Conservation (phyloP, 2,329 filamentous ascomycete species). For the Dactylellina leptospora region DNA sequence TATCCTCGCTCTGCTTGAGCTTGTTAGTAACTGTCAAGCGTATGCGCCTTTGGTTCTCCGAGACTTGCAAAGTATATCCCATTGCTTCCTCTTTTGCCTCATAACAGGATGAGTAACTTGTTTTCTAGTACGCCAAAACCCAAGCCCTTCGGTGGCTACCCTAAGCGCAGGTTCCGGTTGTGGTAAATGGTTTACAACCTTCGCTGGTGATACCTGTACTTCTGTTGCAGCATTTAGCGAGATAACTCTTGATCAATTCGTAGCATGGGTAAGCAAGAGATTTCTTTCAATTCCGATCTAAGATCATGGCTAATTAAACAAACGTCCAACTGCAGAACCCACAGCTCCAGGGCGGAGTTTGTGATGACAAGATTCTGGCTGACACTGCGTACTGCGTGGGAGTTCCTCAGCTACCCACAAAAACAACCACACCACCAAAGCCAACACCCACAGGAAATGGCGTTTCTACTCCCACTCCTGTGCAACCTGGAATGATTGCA, state of each 20-base stretch:
- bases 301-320: not conserved
- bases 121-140: constrained; percentile 12
- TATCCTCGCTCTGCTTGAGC: constrained; percentile 4
- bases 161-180: constrained; percentile 2
- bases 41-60: not conserved
- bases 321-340: constrained; percentile 10
- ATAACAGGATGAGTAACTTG: not conserved
- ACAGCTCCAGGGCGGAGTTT: constrained; percentile 16
- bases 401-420: not conserved
- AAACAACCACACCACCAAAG: not conserved
- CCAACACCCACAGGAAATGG: constrained; percentile 10
- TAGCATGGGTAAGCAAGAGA: constrained; percentile 9
- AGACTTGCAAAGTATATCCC: constrained; percentile 2
- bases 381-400: constrained; percentile 29
- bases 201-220: constrained; percentile 21
- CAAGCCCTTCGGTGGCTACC: not conserved
- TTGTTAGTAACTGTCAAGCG: constrained; percentile 10
- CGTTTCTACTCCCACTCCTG: constrained; percentile 5
- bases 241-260: constrained; percentile 17
- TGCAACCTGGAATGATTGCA: constrained; percentile 14
- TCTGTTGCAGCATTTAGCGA: not conserved
- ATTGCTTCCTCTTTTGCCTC: not conserved
- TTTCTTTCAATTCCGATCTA: not conserved
- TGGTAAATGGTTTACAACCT: constrained; percentile 10
- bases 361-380: constrained; percentile 8